phyloP scores from a whole-genome alignment of 2,329 filamentous ascomycete species.

The Ciborinia camelliae region DNA sequence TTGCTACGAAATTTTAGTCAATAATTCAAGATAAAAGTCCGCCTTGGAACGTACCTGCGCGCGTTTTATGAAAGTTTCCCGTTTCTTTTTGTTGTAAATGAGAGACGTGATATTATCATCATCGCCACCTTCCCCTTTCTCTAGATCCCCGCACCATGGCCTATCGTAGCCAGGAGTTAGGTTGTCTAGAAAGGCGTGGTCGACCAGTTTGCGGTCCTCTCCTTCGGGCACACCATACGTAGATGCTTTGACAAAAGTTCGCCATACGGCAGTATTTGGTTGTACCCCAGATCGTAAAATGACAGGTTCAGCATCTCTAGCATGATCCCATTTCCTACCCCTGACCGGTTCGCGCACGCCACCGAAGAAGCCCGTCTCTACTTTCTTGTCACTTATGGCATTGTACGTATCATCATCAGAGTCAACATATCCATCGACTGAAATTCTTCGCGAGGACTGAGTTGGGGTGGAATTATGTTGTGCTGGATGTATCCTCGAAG shows the following conservation, averaged over 20 bases:
- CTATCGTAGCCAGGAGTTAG: slow-evolving; percentile 38
- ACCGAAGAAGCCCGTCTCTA: slow-evolving; percentile 36
- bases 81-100: slow-evolving; percentile 33
- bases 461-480: slow-evolving; percentile 32
- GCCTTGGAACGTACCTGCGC: slow-evolving; percentile 30
- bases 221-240: slow-evolving; percentile 32
- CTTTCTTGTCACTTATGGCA: slow-evolving; percentile 28
- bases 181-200: slow-evolving; percentile 31
- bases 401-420: slow-evolving; percentile 28
- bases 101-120: slow-evolving; percentile 32
- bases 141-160: slow-evolving; percentile 38
- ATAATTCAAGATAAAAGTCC: background rate
- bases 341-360: slow-evolving; percentile 35
- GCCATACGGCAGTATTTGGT: slow-evolving; percentile 33
- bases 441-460: slow-evolving; percentile 29
- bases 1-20: slow-evolving; percentile 27
- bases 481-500: slow-evolving; percentile 31
- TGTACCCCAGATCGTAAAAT: slow-evolving; percentile 32
- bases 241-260: slow-evolving; percentile 35
- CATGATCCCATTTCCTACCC: slow-evolving; percentile 39
- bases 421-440: slow-evolving; percentile 37
- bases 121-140: slow-evolving; percentile 28
- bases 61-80: slow-evolving; percentile 29
- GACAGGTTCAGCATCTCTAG: slow-evolving; percentile 37
- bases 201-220: slow-evolving; percentile 34